A percentile compares a stretch with the other conserved stretches of the same genome.
These are phyloP conservation scores for Metschnikowia picachoensis DNA, from an alignment of 805 yeast species.

Conservation along the genomic window DNA sequence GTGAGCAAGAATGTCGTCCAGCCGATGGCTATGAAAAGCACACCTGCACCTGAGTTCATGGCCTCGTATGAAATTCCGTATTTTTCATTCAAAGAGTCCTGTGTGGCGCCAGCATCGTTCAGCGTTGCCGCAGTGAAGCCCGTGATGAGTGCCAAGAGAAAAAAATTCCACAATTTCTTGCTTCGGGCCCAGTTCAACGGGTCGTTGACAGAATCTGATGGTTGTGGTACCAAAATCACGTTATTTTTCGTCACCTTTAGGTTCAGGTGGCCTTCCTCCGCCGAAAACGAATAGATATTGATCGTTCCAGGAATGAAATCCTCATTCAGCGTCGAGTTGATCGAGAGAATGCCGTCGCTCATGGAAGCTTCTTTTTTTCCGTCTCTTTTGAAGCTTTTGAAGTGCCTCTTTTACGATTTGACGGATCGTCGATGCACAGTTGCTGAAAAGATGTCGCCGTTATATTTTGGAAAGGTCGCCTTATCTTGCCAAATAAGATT, in stretches of 20 bases:
- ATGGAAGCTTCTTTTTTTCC: background rate
- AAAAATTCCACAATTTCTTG: conserved; percentile 37
- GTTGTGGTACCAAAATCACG: conserved; percentile 45
- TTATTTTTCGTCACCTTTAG: conserved; percentile 22
- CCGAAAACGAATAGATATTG: conserved; percentile 15
- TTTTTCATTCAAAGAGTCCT: conserved; percentile 58
- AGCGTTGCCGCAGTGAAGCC: conserved; percentile 72
- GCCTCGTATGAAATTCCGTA: conserved; percentile 62
- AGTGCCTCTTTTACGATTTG: background rate
- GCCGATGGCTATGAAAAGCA: conserved; percentile 66
- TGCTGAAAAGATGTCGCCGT: too few species aligned
- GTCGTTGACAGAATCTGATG: conserved; percentile 47
- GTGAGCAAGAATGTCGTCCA: conserved; percentile 60
- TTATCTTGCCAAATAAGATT: too few species aligned
- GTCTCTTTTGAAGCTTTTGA: background rate
- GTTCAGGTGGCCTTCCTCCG: conserved; percentile 10
- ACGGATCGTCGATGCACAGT: too few species aligned
- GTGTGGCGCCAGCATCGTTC: conserved; percentile 70
- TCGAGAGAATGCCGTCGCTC: conserved; percentile 9
- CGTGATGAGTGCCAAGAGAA: conserved; percentile 49
- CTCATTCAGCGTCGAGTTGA: conserved; percentile 14
- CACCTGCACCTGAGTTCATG: conserved; percentile 82
- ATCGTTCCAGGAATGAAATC: conserved; percentile 20
- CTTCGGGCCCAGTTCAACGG: conserved; percentile 42
- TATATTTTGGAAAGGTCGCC: too few species aligned